Evolutionary conservation across 495 filamentous ascomycete genomes (phyloP), one percentile per base, ranked within the genome.

Genomic region (Penicillium malachiteum): DNA sequence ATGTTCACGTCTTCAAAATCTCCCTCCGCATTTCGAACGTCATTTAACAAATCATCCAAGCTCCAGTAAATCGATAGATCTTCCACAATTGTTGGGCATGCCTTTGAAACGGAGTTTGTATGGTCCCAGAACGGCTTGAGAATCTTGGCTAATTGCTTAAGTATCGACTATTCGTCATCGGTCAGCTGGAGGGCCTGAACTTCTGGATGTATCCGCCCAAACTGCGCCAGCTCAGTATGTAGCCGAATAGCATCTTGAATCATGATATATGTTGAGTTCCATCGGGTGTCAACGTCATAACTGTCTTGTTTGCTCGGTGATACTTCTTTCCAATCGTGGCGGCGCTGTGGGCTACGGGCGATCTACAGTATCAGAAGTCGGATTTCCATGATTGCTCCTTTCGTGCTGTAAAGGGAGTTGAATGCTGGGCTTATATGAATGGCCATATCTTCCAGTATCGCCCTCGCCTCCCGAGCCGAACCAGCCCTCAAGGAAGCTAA

Each of bases 241-340:
- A 55, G 52, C 44, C 44, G 44, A 32, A 56, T 37, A 10, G 54
- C 53, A 44, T 50, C 45, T 18, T 39, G 32, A 39, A 54, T 47
- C 52, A 54, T 54, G 42, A 46, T 38, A 47, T 39, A 54, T 7
- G 54, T 44, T 21, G 54, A 56, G 13, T 56, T 56, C 54, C 45
- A 56, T 38, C 54, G 37, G 37, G 40, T 49, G 41, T 56, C 54
- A 44, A 56, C 34, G 43, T 56, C 54, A 56, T 56, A 50, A 45
- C 38, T 43, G 32, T 42, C 45, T 50, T 56, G 46, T 37, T 56
- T 49, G 42, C 26, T 26, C 7, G 37, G 54, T 30, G 45, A 56
- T n/a, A 50, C 33, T 47, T 54, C 52, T 46, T 54, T 54, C 54
- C 46, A 56, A 45, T 49, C 34, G 42, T 56, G 46, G 37, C 48